Conservation (phyloP, 371 early-diverging fungal species). For the Synchytrium microbalum region DNA sequence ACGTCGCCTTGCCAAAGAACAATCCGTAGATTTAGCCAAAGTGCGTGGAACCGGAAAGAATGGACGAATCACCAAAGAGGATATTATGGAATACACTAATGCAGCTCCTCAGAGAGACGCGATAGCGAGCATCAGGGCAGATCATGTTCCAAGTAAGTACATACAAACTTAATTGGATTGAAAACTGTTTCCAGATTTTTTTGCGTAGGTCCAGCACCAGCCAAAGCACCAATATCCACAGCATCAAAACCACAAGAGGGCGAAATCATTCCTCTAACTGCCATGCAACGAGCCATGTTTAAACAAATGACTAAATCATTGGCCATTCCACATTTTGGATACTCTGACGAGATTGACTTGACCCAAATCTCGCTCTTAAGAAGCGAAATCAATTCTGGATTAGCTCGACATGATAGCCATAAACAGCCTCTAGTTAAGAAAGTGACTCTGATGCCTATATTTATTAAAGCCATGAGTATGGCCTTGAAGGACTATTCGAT, state of each 20-base stretch:
- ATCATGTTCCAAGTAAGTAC: too few relatives aligned
- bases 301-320: slow-evolving; percentile 90
- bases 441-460: slow-evolving; percentile 89
- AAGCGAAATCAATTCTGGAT: slow-evolving; percentile 51
- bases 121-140: too few relatives aligned
- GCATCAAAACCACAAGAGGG: slow-evolving; percentile 21
- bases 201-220: too few relatives aligned
- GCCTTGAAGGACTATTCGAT: slow-evolving; percentile 79
- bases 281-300: slow-evolving; percentile 94
- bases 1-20: slow-evolving; percentile 76
- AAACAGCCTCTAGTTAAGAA: slow-evolving; percentile 50
- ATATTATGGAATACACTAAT: slow-evolving; percentile 60
- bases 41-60: slow-evolving; percentile 78
- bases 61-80: slow-evolving; percentile 86
- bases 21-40: slow-evolving; percentile 59
- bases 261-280: slow-evolving; percentile 50
- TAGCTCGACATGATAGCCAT: too few relatives aligned
- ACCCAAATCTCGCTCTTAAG: slow-evolving; percentile 62
- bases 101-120: slow-evolving; percentile 21
- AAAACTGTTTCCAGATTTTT: too few relatives aligned
- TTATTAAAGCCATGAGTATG: slow-evolving; percentile 84
- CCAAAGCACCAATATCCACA: slow-evolving; percentile 5
- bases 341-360: slow-evolving; percentile 80
- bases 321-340: slow-evolving; percentile 90
- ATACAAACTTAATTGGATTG: too few relatives aligned